phyloP scores from a whole-genome alignment of 73 alveolate species.

The Paraurostyla sp. region DNA sequence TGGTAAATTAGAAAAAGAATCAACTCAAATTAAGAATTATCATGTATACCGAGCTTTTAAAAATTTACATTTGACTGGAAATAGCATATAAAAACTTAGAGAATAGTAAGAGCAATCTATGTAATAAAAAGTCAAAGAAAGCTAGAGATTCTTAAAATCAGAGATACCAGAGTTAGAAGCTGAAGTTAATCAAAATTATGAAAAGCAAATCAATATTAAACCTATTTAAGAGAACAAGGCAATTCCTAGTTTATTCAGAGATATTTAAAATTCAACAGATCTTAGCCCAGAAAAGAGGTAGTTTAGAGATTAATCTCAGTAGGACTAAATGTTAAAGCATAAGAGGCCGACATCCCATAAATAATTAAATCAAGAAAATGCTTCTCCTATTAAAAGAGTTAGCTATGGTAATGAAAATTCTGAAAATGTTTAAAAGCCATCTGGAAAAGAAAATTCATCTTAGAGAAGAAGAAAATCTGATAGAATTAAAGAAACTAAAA shows the following conservation, averaged over 20 bases:
- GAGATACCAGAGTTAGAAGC: no score
- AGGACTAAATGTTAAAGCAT: neutral
- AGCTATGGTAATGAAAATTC: neutral
- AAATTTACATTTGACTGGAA: neutral
- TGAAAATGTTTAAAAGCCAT: neutral
- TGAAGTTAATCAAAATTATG: no score
- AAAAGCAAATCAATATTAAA: no score
- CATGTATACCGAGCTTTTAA: neutral
- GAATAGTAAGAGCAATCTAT: slow-evolving; percentile 10
- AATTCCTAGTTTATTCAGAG: neutral
- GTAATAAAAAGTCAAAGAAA: neutral
- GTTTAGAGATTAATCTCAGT: neutral
- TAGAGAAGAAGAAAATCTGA: slow-evolving; percentile 28
- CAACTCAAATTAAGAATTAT: neutral
- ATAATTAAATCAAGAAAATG: slow-evolving; percentile 7
- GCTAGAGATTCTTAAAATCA: no score
- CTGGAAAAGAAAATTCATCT: slow-evolving; percentile 17
- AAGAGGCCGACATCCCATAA: neutral
- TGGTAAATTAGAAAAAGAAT: slow-evolving; percentile 1
- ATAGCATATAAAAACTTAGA: neutral
- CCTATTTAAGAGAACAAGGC: neutral
- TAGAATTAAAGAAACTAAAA: neutral
- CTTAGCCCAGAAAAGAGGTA: slow-evolving; percentile 20
- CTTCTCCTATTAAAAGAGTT: slow-evolving; percentile 17
- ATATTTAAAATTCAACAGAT: slow-evolving; percentile 18